A percentile compares a stretch with the other conserved stretches of the same genome.
phyloP scores from a whole-genome alignment of 2,329 filamentous ascomycete species.

The Corinectria fuckeliana region DNA sequence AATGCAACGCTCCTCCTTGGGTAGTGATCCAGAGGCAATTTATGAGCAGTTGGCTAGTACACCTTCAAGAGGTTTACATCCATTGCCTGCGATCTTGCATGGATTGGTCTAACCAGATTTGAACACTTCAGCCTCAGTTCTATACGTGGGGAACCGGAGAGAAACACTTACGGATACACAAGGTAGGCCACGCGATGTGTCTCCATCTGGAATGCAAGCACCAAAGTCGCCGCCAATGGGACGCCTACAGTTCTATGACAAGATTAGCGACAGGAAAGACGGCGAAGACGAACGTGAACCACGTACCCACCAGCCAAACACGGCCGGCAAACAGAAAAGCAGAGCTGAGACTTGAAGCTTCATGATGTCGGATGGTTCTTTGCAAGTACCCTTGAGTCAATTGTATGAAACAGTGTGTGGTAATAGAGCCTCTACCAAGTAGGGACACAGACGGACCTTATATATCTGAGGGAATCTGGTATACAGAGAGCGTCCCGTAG shows the following conservation, averaged over 20 bases:
- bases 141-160: background rate
- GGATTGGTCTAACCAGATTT: background rate
- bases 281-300: background rate
- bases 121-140: background rate
- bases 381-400: background rate
- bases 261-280: background rate
- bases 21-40: background rate
- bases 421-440: background rate
- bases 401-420: background rate
- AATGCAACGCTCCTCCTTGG: background rate
- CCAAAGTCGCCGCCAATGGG: background rate
- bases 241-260: background rate
- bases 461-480: background rate
- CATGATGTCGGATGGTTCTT: background rate
- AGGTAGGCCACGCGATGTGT: background rate
- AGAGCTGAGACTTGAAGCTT: background rate
- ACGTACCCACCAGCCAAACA: background rate
- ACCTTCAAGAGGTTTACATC: background rate
- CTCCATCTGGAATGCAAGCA: background rate
- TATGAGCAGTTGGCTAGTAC: background rate
- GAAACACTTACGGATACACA: background rate
- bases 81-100: background rate
- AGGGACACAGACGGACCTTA: background rate
- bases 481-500: background rate
- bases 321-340: background rate